A percentile compares a stretch with the other conserved stretches of the same genome.
Evolutionary conservation across 805 yeast genomes (phyloP).

Genomic region (Hagleromyces aurorensis): DNA sequence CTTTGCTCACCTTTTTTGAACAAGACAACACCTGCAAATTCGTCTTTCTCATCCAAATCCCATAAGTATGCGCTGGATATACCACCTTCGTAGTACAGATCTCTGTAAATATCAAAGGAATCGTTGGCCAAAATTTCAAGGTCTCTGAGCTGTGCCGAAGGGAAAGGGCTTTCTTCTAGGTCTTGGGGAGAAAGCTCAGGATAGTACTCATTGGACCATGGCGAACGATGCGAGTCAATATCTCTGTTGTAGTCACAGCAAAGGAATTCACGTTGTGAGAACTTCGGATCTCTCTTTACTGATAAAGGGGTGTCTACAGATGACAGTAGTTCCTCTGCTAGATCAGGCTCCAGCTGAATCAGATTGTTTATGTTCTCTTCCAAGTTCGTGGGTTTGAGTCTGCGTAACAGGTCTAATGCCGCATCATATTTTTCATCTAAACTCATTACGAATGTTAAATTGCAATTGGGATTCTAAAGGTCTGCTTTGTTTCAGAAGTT

Average conservation of each 20-base stretch:
- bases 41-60: conserved; percentile 62
- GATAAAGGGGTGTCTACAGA: conserved; percentile 79
- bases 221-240: conserved; percentile 86
- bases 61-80: conserved; percentile 82
- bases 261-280: conserved; percentile 50
- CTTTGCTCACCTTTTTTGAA: conserved; percentile 51
- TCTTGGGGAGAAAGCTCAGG: conserved; percentile 37
- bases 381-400: conserved; percentile 62
- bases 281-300: conserved; percentile 28
- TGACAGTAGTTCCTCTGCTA: conserved; percentile 82
- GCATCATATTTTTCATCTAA: conserved; percentile 46
- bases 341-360: conserved; percentile 44
- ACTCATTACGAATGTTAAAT: too few relatives aligned
- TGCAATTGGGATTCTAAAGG: too few relatives aligned
- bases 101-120: conserved; percentile 87
- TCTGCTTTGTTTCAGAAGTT: too few relatives aligned
- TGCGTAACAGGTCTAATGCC: conserved; percentile 66
- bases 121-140: conserved; percentile 80
- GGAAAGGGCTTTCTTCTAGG: conserved; percentile 65
- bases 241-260: conserved; percentile 95
- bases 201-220: conserved; percentile 72
- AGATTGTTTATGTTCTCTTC: conserved; percentile 39
- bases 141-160: conserved; percentile 56
- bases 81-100: conserved; percentile 93
- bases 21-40: conserved; percentile 85